Evolutionary conservation across 2,329 filamentous ascomycete species (phyloP).

Genomic region (Pseudogymnoascus sp.): DNA sequence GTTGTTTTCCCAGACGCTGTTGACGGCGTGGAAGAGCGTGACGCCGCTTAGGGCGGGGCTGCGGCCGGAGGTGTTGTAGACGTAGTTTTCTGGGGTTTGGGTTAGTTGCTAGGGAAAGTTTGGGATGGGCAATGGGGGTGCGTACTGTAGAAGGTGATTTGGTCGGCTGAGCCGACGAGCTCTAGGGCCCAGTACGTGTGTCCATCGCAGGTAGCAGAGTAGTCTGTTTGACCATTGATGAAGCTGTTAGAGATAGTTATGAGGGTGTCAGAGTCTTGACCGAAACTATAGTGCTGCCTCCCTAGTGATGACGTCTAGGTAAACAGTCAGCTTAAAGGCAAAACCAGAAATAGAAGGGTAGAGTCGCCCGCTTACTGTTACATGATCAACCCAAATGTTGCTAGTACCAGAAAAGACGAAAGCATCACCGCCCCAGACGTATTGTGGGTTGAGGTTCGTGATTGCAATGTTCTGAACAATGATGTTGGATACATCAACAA

Average conservation of each 20-base stretch:
- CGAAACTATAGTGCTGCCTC: slow-evolving; percentile 34
- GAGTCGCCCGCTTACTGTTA: slow-evolving; percentile 26
- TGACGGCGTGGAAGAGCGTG: slow-evolving; percentile 32
- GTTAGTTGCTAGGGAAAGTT: background rate
- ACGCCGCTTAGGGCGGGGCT: slow-evolving; percentile 34
- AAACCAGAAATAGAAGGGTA: background rate
- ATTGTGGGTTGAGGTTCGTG: slow-evolving; percentile 30
- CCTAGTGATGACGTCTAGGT: slow-evolving; percentile 26
- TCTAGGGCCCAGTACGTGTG: slow-evolving; percentile 41
- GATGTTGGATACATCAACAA: slow-evolving; percentile 21
- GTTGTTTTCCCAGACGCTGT: slow-evolving; percentile 35
- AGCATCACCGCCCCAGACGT: slow-evolving; percentile 33
- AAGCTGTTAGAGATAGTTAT: slow-evolving; percentile 41
- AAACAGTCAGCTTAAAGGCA: background rate
- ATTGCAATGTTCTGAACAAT: slow-evolving; percentile 24
- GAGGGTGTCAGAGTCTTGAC: slow-evolving; percentile 26
- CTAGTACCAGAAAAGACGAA: slow-evolving; percentile 26
- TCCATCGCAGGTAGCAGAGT: slow-evolving; percentile 37
- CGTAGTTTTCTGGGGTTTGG: slow-evolving; percentile 31
- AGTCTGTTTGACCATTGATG: slow-evolving; percentile 36
- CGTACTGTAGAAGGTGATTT: slow-evolving; percentile 28
- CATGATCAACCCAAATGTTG: slow-evolving; percentile 31
- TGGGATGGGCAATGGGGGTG: background rate
- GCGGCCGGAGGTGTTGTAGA: slow-evolving; percentile 36
- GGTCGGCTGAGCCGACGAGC: slow-evolving; percentile 33